Percentiles rank a stretch among this genome's conserved stretches.
Evolutionary conservation across 2,329 filamentous ascomycete species (phyloP).

Genomic region (Colletotrichum sp.): DNA sequence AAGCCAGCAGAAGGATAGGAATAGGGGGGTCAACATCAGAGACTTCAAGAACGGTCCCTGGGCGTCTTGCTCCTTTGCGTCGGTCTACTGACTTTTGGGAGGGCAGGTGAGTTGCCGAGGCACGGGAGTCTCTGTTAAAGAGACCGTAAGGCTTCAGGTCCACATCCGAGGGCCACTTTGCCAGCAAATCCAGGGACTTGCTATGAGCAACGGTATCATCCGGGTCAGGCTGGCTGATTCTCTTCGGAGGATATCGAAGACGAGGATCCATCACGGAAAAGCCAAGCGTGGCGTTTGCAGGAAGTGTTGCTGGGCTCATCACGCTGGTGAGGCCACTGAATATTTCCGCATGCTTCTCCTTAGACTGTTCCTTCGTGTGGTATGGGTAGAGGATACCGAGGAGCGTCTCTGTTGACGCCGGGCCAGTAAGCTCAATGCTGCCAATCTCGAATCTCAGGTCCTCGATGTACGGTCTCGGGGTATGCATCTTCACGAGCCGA

Average conservation of each 20-base stretch:
- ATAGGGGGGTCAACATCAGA: conserved; percentile 73
- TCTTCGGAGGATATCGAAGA: conserved; percentile 75
- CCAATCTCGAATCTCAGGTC: conserved; percentile 73
- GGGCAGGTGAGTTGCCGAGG: conserved; percentile 68
- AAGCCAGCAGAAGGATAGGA: conserved; percentile 74
- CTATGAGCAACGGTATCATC: conserved; percentile 40
- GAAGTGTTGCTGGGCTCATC: conserved; percentile 73
- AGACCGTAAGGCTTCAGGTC: conserved; percentile 55
- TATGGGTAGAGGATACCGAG: conserved; percentile 69
- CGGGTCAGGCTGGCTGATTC: conserved; percentile 43
- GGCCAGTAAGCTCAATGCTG: conserved; percentile 64
- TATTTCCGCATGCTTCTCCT: conserved; percentile 47
- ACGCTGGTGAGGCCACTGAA: conserved; percentile 62
- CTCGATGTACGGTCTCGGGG: conserved; percentile 66
- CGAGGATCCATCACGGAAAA: conserved; percentile 83
- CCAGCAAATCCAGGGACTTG: conserved; percentile 63
- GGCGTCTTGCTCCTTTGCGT: conserved; percentile 67
- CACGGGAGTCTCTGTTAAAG: conserved; percentile 72
- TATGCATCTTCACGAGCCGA: conserved; percentile 62
- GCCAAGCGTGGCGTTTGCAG: conserved; percentile 70
- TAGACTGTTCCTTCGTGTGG: conserved; percentile 32
- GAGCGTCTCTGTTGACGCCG: conserved; percentile 80
- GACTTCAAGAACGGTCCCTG: conserved; percentile 66
- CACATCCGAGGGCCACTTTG: conserved; percentile 71
- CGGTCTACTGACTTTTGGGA: conserved; percentile 84